Conservation (phyloP, 768 basidiomycete genomes). For the Boletales sp. region DNA sequence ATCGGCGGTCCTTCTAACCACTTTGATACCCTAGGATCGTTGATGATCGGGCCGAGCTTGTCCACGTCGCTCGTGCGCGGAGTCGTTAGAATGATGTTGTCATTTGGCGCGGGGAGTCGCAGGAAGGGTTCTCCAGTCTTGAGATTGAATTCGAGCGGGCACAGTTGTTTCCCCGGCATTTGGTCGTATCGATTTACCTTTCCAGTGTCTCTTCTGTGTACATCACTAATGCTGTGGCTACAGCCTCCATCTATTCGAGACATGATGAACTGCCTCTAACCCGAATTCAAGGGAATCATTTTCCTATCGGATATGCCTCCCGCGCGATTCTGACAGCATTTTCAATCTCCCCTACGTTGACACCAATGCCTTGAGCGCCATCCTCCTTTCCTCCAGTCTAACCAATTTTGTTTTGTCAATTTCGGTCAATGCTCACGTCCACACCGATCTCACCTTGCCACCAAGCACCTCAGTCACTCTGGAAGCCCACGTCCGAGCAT, state of each 20-base stretch:
- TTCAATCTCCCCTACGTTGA: constrained; percentile 53
- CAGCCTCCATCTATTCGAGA: background rate
- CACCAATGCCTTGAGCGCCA: constrained; percentile 84
- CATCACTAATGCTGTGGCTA: background rate
- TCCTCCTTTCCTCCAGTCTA: constrained; percentile 97
- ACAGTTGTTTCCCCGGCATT: constrained; percentile 23
- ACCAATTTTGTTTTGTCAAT: constrained; percentile 4
- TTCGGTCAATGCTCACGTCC: background rate
- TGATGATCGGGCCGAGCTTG: constrained; percentile 38
- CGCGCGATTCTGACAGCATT: constrained; percentile 65
- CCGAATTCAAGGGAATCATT: constrained; percentile 7
- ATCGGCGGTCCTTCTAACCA: constrained; percentile 48
- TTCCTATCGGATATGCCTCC: constrained; percentile 30
- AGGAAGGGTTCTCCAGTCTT: constrained; percentile 53
- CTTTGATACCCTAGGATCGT: constrained; percentile 45
- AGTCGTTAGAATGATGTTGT: constrained; percentile 57
- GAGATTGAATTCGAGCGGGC: constrained; percentile 41
- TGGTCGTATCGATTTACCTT: background rate
- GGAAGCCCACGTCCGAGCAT: constrained; percentile 86
- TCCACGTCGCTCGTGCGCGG: constrained; percentile 46
- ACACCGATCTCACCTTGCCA: constrained; percentile 69
- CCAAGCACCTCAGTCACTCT: constrained; percentile 77
- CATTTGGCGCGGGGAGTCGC: constrained; percentile 46
- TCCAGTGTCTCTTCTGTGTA: no score
- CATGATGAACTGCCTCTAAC: background rate